Base-by-base conservation (phyloP, 208 protist genomes). In the Leptomonas pyrrhocoris region DNA sequence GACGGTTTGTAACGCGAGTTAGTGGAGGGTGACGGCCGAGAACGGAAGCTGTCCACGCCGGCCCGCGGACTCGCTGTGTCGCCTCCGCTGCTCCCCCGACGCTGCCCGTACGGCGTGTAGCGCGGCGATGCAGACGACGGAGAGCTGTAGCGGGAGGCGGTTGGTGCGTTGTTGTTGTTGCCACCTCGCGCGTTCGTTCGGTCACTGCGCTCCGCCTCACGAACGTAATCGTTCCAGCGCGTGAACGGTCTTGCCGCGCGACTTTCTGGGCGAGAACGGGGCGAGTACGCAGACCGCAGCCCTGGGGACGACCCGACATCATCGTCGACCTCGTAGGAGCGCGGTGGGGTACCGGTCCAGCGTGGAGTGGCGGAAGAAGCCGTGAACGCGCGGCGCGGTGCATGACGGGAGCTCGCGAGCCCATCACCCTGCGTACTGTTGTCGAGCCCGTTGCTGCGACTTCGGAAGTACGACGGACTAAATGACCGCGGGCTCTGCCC, bases 171-270 rank as follows among this genome's bases (percentile, higher is more conserved):
- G 34, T 6, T 31, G 46, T 8, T 25, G 13, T 54, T 5, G 46
- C 21, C 60, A 6, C 34, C 58, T 40, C 43, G 1, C 9, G 48
- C 11, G 40, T 51, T 54, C 19, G 21, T 34, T 7, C 65, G 51
- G 36, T 36, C 59, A 12, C 57, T 65, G 12, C 50, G 63, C 60
- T 51, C 62, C 11, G 80, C 70, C 1, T 62, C 73, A 25, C 68
- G 73, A 2, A 83, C 73, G 67, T 83, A 86, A 62, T 83, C 81
- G 9, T 12, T 16, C 81, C 81, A 86, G 36, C 57, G 49, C 16
- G 77, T 86, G 19, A 77, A 83, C 40, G 77, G 77, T 16, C 67
- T 30, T 13, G 30, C 56, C 9, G 59, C 40, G 27, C 27, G 25
- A 62, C 58, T 70, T 55, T 27, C 25, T 23, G 34, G 53, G 54